These are phyloP conservation scores for Corallochytrium limacisporum DNA, from an alignment of 78 protist genomes.

Conservation along the genomic window DNA sequence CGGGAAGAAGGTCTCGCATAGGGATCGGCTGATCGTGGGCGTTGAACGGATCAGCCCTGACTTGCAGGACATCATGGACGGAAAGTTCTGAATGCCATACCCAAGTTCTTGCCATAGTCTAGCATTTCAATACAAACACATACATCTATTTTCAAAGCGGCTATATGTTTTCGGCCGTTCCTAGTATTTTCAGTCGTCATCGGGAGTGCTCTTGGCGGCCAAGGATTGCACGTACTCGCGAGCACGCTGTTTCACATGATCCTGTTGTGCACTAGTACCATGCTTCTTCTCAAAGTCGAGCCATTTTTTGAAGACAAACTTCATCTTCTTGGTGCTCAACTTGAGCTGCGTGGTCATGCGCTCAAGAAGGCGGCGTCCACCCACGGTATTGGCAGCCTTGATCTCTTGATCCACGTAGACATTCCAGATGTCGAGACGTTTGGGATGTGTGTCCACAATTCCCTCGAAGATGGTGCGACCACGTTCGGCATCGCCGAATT, in stretches of 20 bases:
- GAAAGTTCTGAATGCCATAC: too few species aligned
- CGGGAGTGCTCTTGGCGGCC: too few species aligned
- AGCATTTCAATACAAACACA: too few species aligned
- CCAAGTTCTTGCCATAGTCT: too few species aligned
- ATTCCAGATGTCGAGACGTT: slow-evolving; percentile 84
- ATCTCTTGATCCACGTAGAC: slow-evolving; percentile 86
- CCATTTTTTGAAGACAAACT: slow-evolving; percentile 67
- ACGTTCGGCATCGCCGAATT: slow-evolving; percentile 70
- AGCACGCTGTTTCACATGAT: slow-evolving; percentile 16
- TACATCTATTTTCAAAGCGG: too few species aligned
- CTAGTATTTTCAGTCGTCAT: too few species aligned
- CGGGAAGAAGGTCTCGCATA: too few species aligned
- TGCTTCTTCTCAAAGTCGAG: slow-evolving; percentile 49
- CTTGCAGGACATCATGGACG: too few species aligned
- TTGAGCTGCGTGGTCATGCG: slow-evolving; percentile 37
- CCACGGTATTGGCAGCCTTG: too few species aligned
- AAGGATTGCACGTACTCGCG: slow-evolving; percentile 9
- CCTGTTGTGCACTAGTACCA: slow-evolving; percentile 14
- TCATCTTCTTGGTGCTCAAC: slow-evolving; percentile 67
- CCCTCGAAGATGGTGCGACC: slow-evolving; percentile 73
- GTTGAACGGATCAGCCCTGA: too few species aligned
- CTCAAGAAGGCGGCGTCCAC: slow-evolving; percentile 52
- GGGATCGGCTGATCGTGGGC: too few species aligned
- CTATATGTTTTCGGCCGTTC: too few species aligned
- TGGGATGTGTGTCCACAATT: slow-evolving; percentile 62